Evolutionary conservation across 345 rosid species (phyloP).

Genomic region (Populus simonii): DNA sequence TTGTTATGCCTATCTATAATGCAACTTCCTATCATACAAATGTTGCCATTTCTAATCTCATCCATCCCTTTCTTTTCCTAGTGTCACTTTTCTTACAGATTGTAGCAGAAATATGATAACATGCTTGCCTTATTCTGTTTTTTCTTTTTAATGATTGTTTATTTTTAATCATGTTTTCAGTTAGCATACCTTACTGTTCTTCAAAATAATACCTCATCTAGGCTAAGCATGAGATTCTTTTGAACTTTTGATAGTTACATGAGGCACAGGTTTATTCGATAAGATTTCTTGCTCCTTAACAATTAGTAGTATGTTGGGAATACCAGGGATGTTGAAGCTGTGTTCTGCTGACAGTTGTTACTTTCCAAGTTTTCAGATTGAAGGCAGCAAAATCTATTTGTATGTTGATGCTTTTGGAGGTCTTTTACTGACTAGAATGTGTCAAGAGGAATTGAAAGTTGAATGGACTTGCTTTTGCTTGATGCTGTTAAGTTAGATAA

Average conservation of each 20-base stretch:
- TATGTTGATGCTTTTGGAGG: conserved; percentile 15
- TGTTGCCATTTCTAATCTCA: too few species aligned
- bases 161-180: neutral
- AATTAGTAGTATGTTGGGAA: conserved; percentile 22
- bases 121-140: too few species aligned
- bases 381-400: conserved; percentile 21
- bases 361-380: conserved; percentile 27
- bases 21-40: too few species aligned
- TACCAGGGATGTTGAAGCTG: conserved; percentile 15
- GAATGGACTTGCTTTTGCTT: neutral
- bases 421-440: conserved; percentile 11
- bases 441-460: conserved; percentile 1
- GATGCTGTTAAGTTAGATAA: neutral
- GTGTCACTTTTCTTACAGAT: too few species aligned
- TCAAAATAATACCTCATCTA: neutral
- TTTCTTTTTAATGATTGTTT: too few species aligned
- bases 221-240: neutral
- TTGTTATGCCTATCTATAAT: neutral
- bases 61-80: neutral
- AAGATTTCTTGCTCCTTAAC: conserved; percentile 33
- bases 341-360: conserved; percentile 25
- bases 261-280: neutral
- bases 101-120: too few species aligned
- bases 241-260: neutral
- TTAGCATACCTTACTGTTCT: neutral